These are phyloP conservation scores for Linnemannia zychae DNA, from an alignment of 192 early-diverging fungal genomes.

Conservation along the genomic window DNA sequence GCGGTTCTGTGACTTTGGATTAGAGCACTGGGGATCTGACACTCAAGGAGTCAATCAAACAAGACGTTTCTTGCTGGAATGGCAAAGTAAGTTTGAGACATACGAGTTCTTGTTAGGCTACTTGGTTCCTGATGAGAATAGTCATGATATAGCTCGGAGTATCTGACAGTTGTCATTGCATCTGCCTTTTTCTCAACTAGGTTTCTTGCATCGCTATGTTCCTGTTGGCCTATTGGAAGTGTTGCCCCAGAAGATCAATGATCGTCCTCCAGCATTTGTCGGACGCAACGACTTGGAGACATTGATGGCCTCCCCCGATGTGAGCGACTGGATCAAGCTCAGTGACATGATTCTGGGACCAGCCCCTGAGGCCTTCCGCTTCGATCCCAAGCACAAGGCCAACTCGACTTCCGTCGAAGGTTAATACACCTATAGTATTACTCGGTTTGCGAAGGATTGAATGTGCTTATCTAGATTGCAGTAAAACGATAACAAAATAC, in stretches of 20 bases:
- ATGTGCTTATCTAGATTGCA: background rate
- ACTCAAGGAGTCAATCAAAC: slow-evolving; percentile 87
- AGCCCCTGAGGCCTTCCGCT: slow-evolving; percentile 87
- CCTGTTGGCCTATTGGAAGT: slow-evolving; percentile 95
- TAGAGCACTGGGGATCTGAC: slow-evolving; percentile 97
- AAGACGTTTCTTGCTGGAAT: slow-evolving; percentile 84
- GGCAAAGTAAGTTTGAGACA: slow-evolving; percentile 73
- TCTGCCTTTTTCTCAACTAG: slow-evolving; percentile 45
- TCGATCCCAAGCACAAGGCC: slow-evolving; percentile 95
- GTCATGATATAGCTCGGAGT: background rate
- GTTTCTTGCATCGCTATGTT: slow-evolving; percentile 77
- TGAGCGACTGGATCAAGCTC: slow-evolving; percentile 93
- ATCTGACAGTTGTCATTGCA: slow-evolving; percentile 66
- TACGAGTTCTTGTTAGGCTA: background rate
- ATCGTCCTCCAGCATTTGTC: slow-evolving; percentile 85
- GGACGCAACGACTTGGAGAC: slow-evolving; percentile 96
- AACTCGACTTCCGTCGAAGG: slow-evolving; percentile 71
- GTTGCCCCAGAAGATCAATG: slow-evolving; percentile 92
- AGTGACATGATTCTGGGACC: slow-evolving; percentile 93
- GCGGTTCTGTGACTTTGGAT: slow-evolving; percentile 84
- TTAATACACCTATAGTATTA: background rate
- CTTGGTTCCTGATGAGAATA: background rate
- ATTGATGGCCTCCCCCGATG: slow-evolving; percentile 86
- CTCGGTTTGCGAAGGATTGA: background rate
- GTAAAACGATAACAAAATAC: background rate